A percentile compares a stretch with the other conserved stretches of the same genome.
Conservation (phyloP, 768 basidiomycete genomes). For the Naematelia aurantialba region DNA sequence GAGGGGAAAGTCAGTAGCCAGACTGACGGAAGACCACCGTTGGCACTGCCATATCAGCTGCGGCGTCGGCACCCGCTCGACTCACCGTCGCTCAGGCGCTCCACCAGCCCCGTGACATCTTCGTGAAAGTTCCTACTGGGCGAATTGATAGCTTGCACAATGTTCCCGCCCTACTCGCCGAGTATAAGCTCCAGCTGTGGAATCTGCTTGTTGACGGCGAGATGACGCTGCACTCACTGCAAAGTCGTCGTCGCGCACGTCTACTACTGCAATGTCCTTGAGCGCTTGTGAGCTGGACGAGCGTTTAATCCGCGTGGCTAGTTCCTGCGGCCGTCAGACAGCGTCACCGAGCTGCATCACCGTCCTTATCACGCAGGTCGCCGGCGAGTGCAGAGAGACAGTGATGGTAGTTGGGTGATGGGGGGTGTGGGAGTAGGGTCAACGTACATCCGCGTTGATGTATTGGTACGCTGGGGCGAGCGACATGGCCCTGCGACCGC, state of each 20-base stretch:
- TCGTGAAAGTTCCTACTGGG: slow-evolving; percentile 44
- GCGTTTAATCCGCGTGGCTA: slow-evolving; percentile 43
- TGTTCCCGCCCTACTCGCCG: slow-evolving; percentile 44
- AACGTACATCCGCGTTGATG: slow-evolving; percentile 38
- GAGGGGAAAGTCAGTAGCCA: neutral
- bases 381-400: no score
- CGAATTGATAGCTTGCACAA: slow-evolving; percentile 40
- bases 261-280: slow-evolving; percentile 38
- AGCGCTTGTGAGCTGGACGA: slow-evolving; percentile 18
- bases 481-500: slow-evolving; percentile 23
- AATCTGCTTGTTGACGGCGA: neutral
- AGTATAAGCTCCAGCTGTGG: neutral
- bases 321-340: slow-evolving; percentile 29
- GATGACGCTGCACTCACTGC: slow-evolving; percentile 34
- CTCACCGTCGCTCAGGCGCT: slow-evolving; percentile 40
- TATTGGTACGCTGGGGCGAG: slow-evolving; percentile 40
- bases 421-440: neutral
- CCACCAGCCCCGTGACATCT: slow-evolving; percentile 38
- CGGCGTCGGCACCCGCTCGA: neutral
- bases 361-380: no score
- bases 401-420: neutral
- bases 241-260: slow-evolving; percentile 48
- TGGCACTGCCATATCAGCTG: slow-evolving; percentile 27
- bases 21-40: slow-evolving; percentile 47
- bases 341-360: neutral